Evolutionary conservation across 2,329 filamentous ascomycete genomes (phyloP).

Genomic region (Thermoascus crustaceus): DNA sequence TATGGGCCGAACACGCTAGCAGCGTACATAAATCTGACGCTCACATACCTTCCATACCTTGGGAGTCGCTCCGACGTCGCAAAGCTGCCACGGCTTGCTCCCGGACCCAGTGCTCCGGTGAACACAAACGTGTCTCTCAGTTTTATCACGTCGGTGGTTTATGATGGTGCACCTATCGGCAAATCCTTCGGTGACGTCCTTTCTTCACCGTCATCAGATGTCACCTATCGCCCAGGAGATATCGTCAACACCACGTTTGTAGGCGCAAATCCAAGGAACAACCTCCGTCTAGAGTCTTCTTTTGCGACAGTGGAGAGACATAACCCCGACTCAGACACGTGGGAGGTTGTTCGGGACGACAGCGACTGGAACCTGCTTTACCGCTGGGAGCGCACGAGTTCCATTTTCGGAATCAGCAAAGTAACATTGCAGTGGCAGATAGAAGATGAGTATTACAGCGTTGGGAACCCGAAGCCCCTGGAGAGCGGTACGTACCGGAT

Average conservation of each 20-base stretch:
- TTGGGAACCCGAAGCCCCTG: conserved; percentile 26
- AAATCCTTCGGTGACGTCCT: conserved; percentile 63
- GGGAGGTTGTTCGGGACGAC: conserved; percentile 64
- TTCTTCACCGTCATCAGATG: conserved; percentile 43
- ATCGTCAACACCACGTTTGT: conserved; percentile 63
- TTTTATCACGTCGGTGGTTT: conserved; percentile 73
- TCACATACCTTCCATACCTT: conserved; percentile 63
- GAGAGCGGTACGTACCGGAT: conserved; percentile 63
- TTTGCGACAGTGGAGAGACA: conserved; percentile 68
- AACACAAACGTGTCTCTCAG: conserved; percentile 66
- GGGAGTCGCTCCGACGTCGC: conserved; percentile 34
- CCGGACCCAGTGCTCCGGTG: conserved; percentile 63
- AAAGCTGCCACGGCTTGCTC: conserved; percentile 36
- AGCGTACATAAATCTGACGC: conserved; percentile 79
- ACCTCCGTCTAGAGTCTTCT: conserved; percentile 68
- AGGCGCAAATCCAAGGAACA: conserved; percentile 83
- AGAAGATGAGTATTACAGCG: conserved; percentile 44
- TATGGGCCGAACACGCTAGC: conserved; percentile 75
- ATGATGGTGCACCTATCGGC: conserved; percentile 59
- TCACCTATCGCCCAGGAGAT: conserved; percentile 53
- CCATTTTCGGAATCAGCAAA: conserved; percentile 64
- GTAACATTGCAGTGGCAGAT: conserved; percentile 77
- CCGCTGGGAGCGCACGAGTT: conserved; percentile 66
- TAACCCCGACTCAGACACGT: conserved; percentile 38
- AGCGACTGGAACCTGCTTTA: conserved; percentile 77